These are phyloP conservation scores for Xylaria grammica DNA, from an alignment of 495 filamentous ascomycete species.

Conservation along the genomic window DNA sequence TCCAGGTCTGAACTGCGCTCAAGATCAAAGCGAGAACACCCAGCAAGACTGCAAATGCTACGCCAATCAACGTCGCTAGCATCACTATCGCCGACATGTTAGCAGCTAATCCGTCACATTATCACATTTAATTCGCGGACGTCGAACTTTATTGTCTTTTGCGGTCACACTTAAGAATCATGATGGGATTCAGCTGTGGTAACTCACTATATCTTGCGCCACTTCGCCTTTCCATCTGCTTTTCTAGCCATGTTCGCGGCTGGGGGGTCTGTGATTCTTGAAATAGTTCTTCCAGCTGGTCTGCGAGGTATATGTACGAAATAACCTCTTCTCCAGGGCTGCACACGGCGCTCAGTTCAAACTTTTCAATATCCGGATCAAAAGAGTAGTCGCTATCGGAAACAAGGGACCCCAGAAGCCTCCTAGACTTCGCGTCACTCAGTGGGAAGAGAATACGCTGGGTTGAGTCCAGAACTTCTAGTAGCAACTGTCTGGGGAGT, in stretches of 20 bases:
- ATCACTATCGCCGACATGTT: slow-evolving; percentile 24
- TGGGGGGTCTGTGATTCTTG: slow-evolving; percentile 43
- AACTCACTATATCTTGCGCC: slow-evolving; percentile 36
- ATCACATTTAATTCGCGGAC: background rate
- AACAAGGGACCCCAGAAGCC: slow-evolving; percentile 35
- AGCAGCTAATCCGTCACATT: background rate
- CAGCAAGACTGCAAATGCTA: slow-evolving; percentile 29
- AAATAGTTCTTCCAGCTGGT: slow-evolving; percentile 39
- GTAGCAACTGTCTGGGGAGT: slow-evolving; percentile 37
- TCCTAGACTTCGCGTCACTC: slow-evolving; percentile 37
- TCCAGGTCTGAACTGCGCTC: slow-evolving; percentile 5
- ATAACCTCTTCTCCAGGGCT: slow-evolving; percentile 37
- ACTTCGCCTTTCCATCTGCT: slow-evolving; percentile 44
- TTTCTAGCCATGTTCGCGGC: slow-evolving; percentile 39
- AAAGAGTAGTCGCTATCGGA: slow-evolving; percentile 25
- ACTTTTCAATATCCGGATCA: slow-evolving; percentile 40
- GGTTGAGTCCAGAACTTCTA: slow-evolving; percentile 42
- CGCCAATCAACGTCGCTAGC: slow-evolving; percentile 44
- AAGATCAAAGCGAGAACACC: background rate
- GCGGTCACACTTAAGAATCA: background rate
- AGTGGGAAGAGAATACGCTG: slow-evolving; percentile 47
- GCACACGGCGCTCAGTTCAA: slow-evolving; percentile 37
- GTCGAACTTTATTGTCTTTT: too few relatives aligned
- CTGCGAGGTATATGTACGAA: slow-evolving; percentile 39
- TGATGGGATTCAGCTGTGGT: background rate